Conservation (phyloP, 441 rosid species). For the Pelargonium australe region DNA sequence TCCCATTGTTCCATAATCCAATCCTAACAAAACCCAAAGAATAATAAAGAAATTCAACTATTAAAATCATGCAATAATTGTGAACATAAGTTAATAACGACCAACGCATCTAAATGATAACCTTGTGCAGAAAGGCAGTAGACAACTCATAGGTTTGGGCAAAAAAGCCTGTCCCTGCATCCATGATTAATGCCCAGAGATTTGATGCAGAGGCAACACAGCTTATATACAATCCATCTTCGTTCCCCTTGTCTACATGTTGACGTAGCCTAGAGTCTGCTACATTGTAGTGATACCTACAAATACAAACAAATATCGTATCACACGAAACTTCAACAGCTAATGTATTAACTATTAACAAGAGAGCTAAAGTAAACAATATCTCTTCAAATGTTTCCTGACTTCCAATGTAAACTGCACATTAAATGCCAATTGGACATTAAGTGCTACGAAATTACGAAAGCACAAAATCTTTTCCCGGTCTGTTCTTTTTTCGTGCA, state of each 20-base stretch:
- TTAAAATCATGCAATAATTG: not conserved
- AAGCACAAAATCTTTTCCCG: no score
- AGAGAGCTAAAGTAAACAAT: not conserved
- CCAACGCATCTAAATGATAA: not conserved
- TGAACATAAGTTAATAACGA: not conserved
- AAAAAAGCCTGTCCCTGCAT: slow-evolving; percentile 50
- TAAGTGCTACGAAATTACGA: no score
- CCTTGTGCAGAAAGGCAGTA: slow-evolving; percentile 36
- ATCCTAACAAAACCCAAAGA: slow-evolving; percentile 38
- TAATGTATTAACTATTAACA: not conserved
- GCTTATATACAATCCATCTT: slow-evolving; percentile 49
- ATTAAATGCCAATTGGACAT: no score
- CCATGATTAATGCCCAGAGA: slow-evolving; percentile 59
- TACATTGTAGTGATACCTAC: slow-evolving; percentile 52
- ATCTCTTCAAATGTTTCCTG: not conserved
- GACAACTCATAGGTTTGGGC: slow-evolving; percentile 50
- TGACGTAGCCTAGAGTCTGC: slow-evolving; percentile 37
- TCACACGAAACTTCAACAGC: not conserved
- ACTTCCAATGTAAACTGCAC: not conserved
- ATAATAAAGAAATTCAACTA: not conserved
- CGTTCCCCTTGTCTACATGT: slow-evolving; percentile 48
- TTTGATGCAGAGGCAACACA: slow-evolving; percentile 44
- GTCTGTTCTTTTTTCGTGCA: not conserved
- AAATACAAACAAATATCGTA: not conserved
- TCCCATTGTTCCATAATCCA: slow-evolving; percentile 99